phyloP scores from a whole-genome alignment of 129 eudicot species.

The carrot (Daucus carota) region DH1_v3.0 NC_030385.2:3239501-3240000 shows the following conservation, averaged over 20 bases:
- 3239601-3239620: neutral
- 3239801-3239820: neutral
- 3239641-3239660: neutral
- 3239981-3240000: too few relatives aligned
- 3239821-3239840: neutral
- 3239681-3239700: neutral
- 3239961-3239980: too few relatives aligned
- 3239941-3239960: too few relatives aligned
- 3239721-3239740: neutral
- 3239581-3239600: neutral
- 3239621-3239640: neutral
- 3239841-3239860: neutral
- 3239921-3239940: too few relatives aligned
- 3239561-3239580: neutral
- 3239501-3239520: neutral
- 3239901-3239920: neutral
- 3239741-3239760: neutral
- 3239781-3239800: neutral
- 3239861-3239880: neutral
- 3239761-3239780: slow-evolving; percentile 2
- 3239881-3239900: neutral
- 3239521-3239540: neutral
- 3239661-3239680: neutral
- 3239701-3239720: neutral
- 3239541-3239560: neutral